Evolutionary conservation across 352 stramenopile genomes (phyloP).

Genomic region (Globisporangium polare): DNA sequence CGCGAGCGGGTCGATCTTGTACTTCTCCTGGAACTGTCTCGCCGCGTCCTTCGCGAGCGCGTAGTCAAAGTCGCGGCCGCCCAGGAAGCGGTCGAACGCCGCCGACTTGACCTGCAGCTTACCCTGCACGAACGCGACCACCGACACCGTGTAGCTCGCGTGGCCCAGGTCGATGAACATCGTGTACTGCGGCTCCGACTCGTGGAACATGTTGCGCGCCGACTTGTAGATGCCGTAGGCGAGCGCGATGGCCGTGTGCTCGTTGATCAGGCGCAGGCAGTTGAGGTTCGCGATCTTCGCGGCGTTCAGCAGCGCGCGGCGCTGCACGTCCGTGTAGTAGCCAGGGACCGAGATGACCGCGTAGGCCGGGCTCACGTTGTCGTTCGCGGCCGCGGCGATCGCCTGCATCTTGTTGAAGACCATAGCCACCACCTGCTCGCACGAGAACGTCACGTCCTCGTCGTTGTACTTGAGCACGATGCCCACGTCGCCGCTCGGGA

Average conservation of each 20-base stretch:
- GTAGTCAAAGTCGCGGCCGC: slow-evolving; percentile 96
- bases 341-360: slow-evolving; percentile 95
- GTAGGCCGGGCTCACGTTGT: slow-evolving; percentile 84
- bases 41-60: slow-evolving; percentile 94
- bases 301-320: slow-evolving; percentile 92
- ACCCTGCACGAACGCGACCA: slow-evolving; percentile 93
- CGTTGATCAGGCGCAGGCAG: slow-evolving; percentile 97
- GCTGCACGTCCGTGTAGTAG: slow-evolving; percentile 98
- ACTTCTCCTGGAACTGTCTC: slow-evolving; percentile 96
- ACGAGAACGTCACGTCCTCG: slow-evolving; percentile 86
- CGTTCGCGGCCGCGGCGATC: slow-evolving; percentile 92
- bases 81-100: slow-evolving; percentile 93
- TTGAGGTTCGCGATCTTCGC: slow-evolving; percentile 94
- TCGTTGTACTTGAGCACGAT: slow-evolving; percentile 94
- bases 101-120: slow-evolving; percentile 94
- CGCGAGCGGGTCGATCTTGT: slow-evolving; percentile 90
- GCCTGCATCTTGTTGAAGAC: slow-evolving; percentile 96
- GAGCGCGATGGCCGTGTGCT: slow-evolving; percentile 95
- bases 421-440: slow-evolving; percentile 96
- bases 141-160: slow-evolving; percentile 89
- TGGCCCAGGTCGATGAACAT: slow-evolving; percentile 99
- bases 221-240: slow-evolving; percentile 96
- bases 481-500: slow-evolving; percentile 85
- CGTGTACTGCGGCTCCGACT: slow-evolving; percentile 92
- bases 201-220: slow-evolving; percentile 93